Percentiles rank a stretch among this genome's conserved stretches.
Conservation (phyloP, 2,329 filamentous ascomycete genomes). For the Thelonectria olida region DNA sequence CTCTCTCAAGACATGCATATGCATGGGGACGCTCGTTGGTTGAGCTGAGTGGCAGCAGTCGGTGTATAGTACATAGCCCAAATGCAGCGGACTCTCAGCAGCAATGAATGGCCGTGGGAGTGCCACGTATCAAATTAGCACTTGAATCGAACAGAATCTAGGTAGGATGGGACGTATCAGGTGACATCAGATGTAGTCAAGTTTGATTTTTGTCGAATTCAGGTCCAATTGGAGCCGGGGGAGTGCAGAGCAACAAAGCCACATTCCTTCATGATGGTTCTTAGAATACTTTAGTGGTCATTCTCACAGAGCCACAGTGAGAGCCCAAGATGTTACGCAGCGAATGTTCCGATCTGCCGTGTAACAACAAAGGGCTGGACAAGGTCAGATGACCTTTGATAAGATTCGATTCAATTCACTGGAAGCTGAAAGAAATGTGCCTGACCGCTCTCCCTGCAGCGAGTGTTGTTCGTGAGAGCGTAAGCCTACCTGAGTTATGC, state of each 20-base stretch:
- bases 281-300: not conserved
- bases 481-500: too few species aligned
- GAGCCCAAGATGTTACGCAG: too few species aligned
- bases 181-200: slow-evolving; percentile 6
- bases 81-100: not conserved
- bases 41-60: not conserved
- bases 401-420: not conserved
- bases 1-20: not conserved
- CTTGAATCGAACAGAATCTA: slow-evolving; percentile 1
- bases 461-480: too few species aligned
- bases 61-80: not conserved
- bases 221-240: not conserved
- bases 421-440: not conserved
- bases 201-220: not conserved
- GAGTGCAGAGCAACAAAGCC: not conserved
- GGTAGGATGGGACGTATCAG: not conserved
- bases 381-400: slow-evolving; percentile 10
- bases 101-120: not conserved
- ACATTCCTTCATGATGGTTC: not conserved
- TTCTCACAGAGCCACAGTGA: not conserved
- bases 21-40: slow-evolving; percentile 3
- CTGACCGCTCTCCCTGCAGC: slow-evolving; percentile 6
- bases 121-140: slow-evolving; percentile 19
- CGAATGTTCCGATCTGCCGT: too few species aligned
- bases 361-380: too few species aligned